A percentile compares a stretch with the other conserved stretches of the same genome.
Evolutionary conservation across 73 alveolate species (phyloP).

Genomic region (Paramecium pentaurelia): DNA sequence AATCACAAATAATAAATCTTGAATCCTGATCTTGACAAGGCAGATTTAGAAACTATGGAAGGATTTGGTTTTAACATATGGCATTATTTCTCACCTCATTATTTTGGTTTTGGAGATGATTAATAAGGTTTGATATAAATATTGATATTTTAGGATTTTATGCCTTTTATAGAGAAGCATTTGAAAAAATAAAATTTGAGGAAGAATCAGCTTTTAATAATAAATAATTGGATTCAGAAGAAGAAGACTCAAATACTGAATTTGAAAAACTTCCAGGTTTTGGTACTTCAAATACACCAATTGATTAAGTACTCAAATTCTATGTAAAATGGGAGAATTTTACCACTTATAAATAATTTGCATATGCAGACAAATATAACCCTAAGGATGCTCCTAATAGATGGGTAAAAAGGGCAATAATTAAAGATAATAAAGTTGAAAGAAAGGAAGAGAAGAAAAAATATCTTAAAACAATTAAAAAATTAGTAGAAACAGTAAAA

Average conservation of each 20-base stretch:
- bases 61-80: constrained; percentile 70
- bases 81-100: constrained; percentile 75
- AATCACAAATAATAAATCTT: constrained; percentile 83
- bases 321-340: constrained; percentile 81
- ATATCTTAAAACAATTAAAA: constrained; percentile 67
- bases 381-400: constrained; percentile 83
- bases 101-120: constrained; percentile 71
- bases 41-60: constrained; percentile 66
- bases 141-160: constrained; percentile 59
- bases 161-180: constrained; percentile 74
- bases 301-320: constrained; percentile 66
- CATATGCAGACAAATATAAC: constrained; percentile 82
- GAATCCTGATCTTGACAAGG: constrained; percentile 68
- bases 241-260: constrained; percentile 68
- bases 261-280: constrained; percentile 77
- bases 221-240: constrained; percentile 61
- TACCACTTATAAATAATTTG: constrained; percentile 72
- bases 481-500: constrained; percentile 72
- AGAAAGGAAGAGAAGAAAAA: constrained; percentile 77
- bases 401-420: constrained; percentile 76
- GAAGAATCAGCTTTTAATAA: constrained; percentile 67
- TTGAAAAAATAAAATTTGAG: constrained; percentile 74
- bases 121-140: constrained; percentile 55
- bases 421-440: constrained; percentile 79
- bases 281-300: constrained; percentile 21